Evolutionary conservation across 1,139 yeast genomes (phyloP), one percentile per base, ranked within the genome.

Genomic region (Meyerozyma sp.): DNA sequence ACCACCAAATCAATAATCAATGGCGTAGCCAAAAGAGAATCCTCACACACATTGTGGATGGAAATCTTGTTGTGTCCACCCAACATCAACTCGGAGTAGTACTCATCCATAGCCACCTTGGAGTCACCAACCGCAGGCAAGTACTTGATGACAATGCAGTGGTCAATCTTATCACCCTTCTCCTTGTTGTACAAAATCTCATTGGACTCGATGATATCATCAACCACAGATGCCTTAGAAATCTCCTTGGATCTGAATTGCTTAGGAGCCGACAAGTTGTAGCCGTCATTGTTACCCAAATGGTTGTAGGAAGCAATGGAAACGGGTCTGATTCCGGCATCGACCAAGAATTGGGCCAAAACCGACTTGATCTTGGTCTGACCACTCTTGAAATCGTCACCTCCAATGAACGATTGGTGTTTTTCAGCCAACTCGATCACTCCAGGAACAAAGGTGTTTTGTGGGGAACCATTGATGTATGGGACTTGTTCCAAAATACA

Each of bases 41-140:
- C 98, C 70, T 91, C 98, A 68, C 98, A 91, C 36, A 91, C 96
- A 62, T 91, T 91, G 72, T 90, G 96, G 61, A 91, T 85, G 45
- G 94, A 82, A 53, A 91, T 86, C 64, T 93, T 85, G 73, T 90
- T 91, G 72, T 90, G 97, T 40, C 98, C 98, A 49, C 98, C 98
- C 58, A 91, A 79, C 97, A 91, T 90, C 63, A 91, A 81, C 68
- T 91, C 97, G 48, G 95, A 85, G 73, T 90, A 89, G 70, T 91
- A 91, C 73, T 91, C 97, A 66, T 91, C 98, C 97, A 91, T 91
- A 44, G 98, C 98, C 50, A 91, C 96, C 76, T 91, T 91, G 54
- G 95, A 83, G 66, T 91, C 98, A 40, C 96, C 96, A 44, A 91
- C 97, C 8, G 97, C 97, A 48, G 88, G 86, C 61, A 91, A 72